Percentiles rank a stretch among this genome's conserved stretches.
Evolutionary conservation across 495 filamentous ascomycete species (phyloP).

Genomic region (Hypoxylon cercidicola): DNA sequence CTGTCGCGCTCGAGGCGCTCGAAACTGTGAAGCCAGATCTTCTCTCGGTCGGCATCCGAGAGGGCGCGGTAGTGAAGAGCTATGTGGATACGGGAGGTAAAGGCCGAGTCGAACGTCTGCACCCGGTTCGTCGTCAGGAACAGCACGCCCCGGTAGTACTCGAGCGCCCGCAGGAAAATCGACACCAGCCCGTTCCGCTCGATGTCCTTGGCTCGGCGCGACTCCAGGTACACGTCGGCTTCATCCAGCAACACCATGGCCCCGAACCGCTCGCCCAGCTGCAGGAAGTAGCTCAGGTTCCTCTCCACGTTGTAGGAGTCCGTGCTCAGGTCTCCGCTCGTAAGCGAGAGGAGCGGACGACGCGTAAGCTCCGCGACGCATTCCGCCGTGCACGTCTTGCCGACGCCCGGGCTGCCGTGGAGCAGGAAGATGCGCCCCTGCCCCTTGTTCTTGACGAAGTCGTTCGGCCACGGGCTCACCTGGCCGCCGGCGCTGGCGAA

Average conservation of each 20-base stretch:
- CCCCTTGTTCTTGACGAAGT: conserved; percentile 46
- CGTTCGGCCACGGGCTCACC: conserved; percentile 41
- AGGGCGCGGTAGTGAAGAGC: conserved; percentile 54
- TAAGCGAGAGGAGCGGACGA: conserved; percentile 52
- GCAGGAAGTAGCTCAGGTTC: conserved; percentile 52
- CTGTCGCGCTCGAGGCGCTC: conserved; percentile 53
- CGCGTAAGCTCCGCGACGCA: conserved; percentile 53
- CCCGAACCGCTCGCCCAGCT: conserved; percentile 55
- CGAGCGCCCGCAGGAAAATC: conserved; percentile 61
- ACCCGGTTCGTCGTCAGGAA: conserved; percentile 59
- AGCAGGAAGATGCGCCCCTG: conserved; percentile 45
- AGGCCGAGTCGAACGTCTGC: conserved; percentile 54
- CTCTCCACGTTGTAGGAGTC: conserved; percentile 47
- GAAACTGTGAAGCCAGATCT: conserved; percentile 55
- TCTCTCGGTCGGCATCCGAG: conserved; percentile 46
- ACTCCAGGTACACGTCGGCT: conserved; percentile 65
- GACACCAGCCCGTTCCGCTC: conserved; percentile 81
- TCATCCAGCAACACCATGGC: conserved; percentile 57
- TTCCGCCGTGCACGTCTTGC: conserved; percentile 48
- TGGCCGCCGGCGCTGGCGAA: conserved; percentile 37
- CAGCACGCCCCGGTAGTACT: conserved; percentile 55
- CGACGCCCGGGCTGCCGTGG: conserved; percentile 41
- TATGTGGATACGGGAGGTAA: conserved; percentile 56
- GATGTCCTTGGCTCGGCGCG: conserved; percentile 75
- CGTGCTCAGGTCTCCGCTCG: conserved; percentile 51